A percentile compares a stretch with the other conserved stretches of the same genome.
Conservation (phyloP, 768 basidiomycete genomes). For the Lentinula sp. region DNA sequence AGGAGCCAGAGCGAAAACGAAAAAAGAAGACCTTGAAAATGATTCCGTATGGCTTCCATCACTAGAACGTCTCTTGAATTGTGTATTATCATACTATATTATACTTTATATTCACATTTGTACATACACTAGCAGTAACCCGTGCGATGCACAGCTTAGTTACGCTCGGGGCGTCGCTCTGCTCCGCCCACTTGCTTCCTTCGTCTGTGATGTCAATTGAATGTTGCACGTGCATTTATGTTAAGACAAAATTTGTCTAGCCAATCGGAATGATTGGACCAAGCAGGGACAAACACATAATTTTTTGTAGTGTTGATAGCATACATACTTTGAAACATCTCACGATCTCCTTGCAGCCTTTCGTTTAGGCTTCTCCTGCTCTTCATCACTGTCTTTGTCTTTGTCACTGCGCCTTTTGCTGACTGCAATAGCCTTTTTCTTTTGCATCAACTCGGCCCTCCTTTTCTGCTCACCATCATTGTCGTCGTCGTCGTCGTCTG, state of each 20-base stretch:
- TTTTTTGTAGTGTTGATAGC: too few relatives aligned
- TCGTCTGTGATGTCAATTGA: too few relatives aligned
- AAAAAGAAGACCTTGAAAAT: conserved; percentile 26
- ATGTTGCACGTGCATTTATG: too few relatives aligned
- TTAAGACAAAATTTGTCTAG: too few relatives aligned
- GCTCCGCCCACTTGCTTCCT: too few relatives aligned
- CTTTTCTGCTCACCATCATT: conserved; percentile 18
- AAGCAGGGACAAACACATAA: too few relatives aligned
- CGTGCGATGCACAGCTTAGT: too few relatives aligned
- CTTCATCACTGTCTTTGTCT: conserved; percentile 19
- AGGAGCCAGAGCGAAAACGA: conserved; percentile 25
- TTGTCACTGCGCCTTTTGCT: conserved; percentile 9
- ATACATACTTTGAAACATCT: neutral
- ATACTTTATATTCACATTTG: neutral
- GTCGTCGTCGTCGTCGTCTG: conserved; percentile 38
- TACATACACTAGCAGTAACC: too few relatives aligned
- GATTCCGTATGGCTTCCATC: neutral
- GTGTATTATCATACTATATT: neutral
- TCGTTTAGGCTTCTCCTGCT: conserved; percentile 31
- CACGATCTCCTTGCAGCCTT: conserved; percentile 14
- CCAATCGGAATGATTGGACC: too few relatives aligned
- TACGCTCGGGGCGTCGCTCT: too few relatives aligned
- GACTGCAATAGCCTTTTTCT: conserved; percentile 13
- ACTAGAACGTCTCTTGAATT: neutral
- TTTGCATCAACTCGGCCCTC: conserved; percentile 12